Conservation (phyloP, 2,329 filamentous ascomycete genomes). For the Didymellaceae sp. region DNA sequence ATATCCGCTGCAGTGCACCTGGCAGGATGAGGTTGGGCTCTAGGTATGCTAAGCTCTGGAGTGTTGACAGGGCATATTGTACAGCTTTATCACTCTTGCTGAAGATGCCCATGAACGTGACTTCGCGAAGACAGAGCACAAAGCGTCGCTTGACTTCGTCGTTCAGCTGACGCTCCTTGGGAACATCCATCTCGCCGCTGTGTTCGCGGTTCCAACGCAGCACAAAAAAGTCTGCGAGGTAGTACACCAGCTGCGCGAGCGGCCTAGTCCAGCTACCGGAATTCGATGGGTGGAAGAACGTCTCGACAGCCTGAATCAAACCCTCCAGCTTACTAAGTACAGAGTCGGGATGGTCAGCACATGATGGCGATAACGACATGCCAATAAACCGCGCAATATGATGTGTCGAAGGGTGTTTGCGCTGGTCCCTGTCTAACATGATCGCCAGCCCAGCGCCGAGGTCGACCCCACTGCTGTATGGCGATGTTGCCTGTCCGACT, state of each 20-base stretch:
- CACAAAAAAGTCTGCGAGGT: conserved; percentile 93
- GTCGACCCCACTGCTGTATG: conserved; percentile 82
- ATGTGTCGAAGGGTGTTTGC: conserved; percentile 90
- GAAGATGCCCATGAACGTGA: conserved; percentile 98
- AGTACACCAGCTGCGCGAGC: conserved; percentile 87
- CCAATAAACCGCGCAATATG: conserved; percentile 92
- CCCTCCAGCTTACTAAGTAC: conserved; percentile 86
- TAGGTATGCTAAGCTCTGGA: conserved; percentile 87
- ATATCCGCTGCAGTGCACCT: conserved; percentile 92
- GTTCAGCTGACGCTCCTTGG: conserved; percentile 78
- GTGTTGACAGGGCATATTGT: conserved; percentile 86
- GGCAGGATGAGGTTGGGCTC: conserved; percentile 92
- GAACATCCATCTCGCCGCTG: conserved; percentile 88
- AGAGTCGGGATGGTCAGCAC: conserved; percentile 77
- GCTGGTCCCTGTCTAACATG: conserved; percentile 88
- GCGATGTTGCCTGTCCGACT: conserved; percentile 92
- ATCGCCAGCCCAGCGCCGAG: conserved; percentile 81
- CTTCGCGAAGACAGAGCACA: conserved; percentile 85
- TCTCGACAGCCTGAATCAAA: conserved; percentile 92
- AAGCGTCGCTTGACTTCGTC: conserved; percentile 85
- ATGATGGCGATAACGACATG: conserved; percentile 87
- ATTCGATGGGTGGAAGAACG: conserved; percentile 98
- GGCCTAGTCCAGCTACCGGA: conserved; percentile 90
- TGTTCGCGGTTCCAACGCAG: conserved; percentile 97
- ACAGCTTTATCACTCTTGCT: conserved; percentile 92